These are phyloP conservation scores for Paraurostyla sp. DNA, from an alignment of 73 alveolate species.

Conservation along the genomic window DNA sequence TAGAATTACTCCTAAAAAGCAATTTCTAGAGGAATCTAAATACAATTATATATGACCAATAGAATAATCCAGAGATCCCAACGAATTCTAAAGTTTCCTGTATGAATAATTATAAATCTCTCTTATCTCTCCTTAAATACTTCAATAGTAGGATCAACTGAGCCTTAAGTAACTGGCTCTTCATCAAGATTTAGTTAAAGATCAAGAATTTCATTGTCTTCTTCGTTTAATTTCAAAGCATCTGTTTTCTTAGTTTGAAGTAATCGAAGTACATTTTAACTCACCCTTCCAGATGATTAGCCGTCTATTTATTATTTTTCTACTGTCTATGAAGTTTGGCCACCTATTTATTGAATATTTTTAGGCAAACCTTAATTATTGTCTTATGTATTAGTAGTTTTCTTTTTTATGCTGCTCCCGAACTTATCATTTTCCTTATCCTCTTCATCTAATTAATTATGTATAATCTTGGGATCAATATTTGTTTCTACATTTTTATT, in stretches of 20 bases:
- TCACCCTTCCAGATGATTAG: background rate
- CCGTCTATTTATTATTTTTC: too few species aligned
- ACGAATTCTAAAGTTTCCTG: constrained; percentile 49
- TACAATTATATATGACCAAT: constrained; percentile 30
- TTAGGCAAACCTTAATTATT: too few species aligned
- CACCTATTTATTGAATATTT: too few species aligned
- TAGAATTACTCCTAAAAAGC: constrained; percentile 7
- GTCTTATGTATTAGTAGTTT: too few species aligned
- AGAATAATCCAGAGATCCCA: constrained; percentile 64
- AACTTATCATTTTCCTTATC: constrained; percentile 1
- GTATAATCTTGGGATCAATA: constrained; percentile 8
- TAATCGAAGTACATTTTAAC: background rate
- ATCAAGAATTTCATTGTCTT: background rate
- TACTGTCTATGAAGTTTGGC: too few species aligned
- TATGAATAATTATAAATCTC: constrained; percentile 2
- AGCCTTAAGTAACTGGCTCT: background rate
- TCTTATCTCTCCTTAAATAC: background rate
- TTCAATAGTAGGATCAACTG: background rate
- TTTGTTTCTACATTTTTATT: background rate
- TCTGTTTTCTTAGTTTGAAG: constrained; percentile 20
- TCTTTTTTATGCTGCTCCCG: too few species aligned
- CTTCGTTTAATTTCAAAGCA: background rate
- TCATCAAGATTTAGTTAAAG: background rate
- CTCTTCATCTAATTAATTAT: constrained; percentile 1
- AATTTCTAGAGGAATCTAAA: constrained; percentile 51